These are phyloP conservation scores for Torulaspora pretoriensis DNA, from an alignment of 1,139 yeast species.

Conservation along the genomic window DNA sequence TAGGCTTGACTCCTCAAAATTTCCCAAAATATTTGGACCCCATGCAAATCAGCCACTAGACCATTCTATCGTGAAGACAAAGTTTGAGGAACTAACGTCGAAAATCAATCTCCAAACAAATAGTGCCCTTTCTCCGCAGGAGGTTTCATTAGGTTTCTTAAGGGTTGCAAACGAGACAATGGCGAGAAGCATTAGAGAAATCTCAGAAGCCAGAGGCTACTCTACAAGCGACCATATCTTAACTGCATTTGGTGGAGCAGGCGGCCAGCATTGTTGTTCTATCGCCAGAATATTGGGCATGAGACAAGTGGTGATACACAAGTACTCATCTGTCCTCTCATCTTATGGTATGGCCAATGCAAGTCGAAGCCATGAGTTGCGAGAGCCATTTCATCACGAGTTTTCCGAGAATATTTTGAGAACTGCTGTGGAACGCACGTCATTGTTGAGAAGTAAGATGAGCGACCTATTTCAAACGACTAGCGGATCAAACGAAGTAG, in stretches of 20 bases:
- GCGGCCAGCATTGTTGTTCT: constrained; percentile 49
- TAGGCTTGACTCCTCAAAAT: constrained; percentile 47
- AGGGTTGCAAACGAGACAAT: constrained; percentile 49
- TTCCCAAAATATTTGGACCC: constrained; percentile 52
- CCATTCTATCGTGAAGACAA: constrained; percentile 36
- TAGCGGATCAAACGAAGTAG: background rate
- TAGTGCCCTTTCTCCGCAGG: constrained; percentile 37
- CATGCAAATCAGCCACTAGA: constrained; percentile 47
- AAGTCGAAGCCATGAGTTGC: constrained; percentile 50
- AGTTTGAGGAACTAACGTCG: constrained; percentile 40
- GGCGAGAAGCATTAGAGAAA: constrained; percentile 48
- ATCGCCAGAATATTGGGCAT: constrained; percentile 46
- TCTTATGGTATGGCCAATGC: constrained; percentile 52
- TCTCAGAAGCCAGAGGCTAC: constrained; percentile 49
- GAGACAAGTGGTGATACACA: constrained; percentile 43
- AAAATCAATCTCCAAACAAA: constrained; percentile 39
- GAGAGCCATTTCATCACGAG: constrained; percentile 1
- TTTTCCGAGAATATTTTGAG: background rate
- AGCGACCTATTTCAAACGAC: background rate
- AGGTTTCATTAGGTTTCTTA: constrained; percentile 47
- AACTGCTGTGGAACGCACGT: background rate
- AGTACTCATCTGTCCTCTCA: constrained; percentile 47
- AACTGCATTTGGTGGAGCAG: constrained; percentile 52
- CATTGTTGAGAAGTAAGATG: background rate
- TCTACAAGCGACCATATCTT: constrained; percentile 42